Evolutionary conservation across 2,329 filamentous ascomycete species (phyloP).

Genomic region (Pseudogymnoascus sp.): DNA sequence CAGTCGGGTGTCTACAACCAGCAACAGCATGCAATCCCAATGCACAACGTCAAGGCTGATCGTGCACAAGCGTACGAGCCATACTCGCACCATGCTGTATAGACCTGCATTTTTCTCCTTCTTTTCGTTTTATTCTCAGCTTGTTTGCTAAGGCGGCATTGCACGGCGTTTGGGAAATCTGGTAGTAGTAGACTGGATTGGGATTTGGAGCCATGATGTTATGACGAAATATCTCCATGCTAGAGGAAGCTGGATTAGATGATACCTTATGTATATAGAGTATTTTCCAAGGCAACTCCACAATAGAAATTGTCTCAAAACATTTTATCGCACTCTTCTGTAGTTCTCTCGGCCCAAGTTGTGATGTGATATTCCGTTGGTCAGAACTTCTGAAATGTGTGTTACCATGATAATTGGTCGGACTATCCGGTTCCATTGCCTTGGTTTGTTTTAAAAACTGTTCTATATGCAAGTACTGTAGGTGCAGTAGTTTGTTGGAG

Average conservation of each 20-base stretch:
- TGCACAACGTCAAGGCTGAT: constrained; percentile 25
- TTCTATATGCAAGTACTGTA: background rate
- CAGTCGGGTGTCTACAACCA: constrained; percentile 34
- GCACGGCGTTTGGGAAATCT: background rate
- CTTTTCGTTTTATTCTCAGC: background rate
- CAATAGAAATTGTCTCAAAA: background rate
- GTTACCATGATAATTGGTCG: background rate
- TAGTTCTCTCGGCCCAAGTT: background rate
- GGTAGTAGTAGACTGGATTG: background rate
- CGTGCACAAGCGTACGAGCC: constrained; percentile 52
- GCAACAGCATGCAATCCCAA: constrained; percentile 26
- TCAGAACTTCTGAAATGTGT: background rate
- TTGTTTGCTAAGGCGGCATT: constrained; percentile 5
- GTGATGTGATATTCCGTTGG: background rate
- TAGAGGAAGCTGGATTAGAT: constrained; percentile 5
- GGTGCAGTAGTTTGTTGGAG: background rate
- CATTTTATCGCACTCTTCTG: background rate
- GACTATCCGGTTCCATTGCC: background rate
- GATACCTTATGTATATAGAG: constrained; percentile 4
- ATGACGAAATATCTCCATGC: constrained; percentile 5
- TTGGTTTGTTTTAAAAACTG: background rate
- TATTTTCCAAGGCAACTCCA: background rate
- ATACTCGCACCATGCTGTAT: constrained; percentile 47
- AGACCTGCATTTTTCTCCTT: constrained; percentile 19
- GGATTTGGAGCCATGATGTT: constrained; percentile 1